Evolutionary conservation across 2,329 filamentous ascomycete genomes (phyloP).

Genomic region (Colletotrichum sp.): DNA sequence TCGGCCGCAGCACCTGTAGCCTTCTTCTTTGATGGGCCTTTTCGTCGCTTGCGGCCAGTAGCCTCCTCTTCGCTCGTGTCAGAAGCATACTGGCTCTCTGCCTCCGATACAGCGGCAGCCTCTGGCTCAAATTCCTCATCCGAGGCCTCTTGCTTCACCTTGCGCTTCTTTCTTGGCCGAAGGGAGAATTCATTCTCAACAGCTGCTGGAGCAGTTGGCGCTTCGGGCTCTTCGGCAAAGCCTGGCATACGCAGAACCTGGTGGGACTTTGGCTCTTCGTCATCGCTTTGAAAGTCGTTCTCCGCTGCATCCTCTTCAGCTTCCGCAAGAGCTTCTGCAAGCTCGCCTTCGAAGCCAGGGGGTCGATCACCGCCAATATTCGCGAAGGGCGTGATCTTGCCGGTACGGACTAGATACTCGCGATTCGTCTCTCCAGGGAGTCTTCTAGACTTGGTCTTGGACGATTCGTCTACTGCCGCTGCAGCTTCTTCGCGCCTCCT

Average conservation of each 20-base stretch:
- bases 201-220: slow-evolving; percentile 23
- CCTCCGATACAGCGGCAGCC: slow-evolving; percentile 20
- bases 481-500: slow-evolving; percentile 67
- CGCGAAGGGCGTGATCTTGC: slow-evolving; percentile 96
- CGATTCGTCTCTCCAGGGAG: slow-evolving; percentile 82
- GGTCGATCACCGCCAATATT: slow-evolving; percentile 71
- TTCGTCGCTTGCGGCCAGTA: slow-evolving; percentile 43
- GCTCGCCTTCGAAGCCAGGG: slow-evolving; percentile 67
- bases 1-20: slow-evolving; percentile 21
- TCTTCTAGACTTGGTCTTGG: slow-evolving; percentile 57
- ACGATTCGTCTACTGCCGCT: slow-evolving; percentile 45
- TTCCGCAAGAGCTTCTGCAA: slow-evolving; percentile 80
- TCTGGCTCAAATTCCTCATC: slow-evolving; percentile 52
- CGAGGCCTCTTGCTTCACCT: slow-evolving; percentile 38
- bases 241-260: slow-evolving; percentile 76
- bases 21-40: slow-evolving; percentile 51
- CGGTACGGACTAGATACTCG: slow-evolving; percentile 91
- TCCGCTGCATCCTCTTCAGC: slow-evolving; percentile 76
- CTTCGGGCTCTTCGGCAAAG: slow-evolving; percentile 59
- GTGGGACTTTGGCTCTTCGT: slow-evolving; percentile 66
- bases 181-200: slow-evolving; percentile 61
- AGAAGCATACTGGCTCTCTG: slow-evolving; percentile 27
- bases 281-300: slow-evolving; percentile 46
- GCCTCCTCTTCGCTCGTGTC: slow-evolving; percentile 43
- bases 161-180: slow-evolving; percentile 62